These are phyloP conservation scores for Astragalus membranaceus DNA, from an alignment of 306 rosid genomes.

Conservation along the genomic window DNA sequence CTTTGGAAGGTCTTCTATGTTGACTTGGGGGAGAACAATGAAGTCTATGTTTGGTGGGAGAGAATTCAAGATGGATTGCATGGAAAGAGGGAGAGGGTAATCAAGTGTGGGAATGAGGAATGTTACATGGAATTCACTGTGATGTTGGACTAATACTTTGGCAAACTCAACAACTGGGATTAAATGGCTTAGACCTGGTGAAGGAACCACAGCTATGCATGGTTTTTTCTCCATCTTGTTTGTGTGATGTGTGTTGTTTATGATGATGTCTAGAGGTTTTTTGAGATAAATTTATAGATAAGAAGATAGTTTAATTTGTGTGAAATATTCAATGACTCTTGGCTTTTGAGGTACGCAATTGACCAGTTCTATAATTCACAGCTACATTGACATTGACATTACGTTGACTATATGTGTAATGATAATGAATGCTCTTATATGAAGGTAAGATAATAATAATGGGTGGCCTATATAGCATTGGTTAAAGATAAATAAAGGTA, in stretches of 20 bases:
- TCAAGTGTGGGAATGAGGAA: slow-evolving; percentile 7
- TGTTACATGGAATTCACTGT: not conserved
- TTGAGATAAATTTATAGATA: not conserved
- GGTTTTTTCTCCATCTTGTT: not conserved
- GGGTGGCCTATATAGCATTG: too few relatives aligned
- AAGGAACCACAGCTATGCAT: slow-evolving; percentile 25
- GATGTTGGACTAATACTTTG: not conserved
- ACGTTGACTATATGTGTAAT: too few relatives aligned
- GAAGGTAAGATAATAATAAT: too few relatives aligned
- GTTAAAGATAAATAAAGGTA: too few relatives aligned
- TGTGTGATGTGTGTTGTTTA: too few relatives aligned
- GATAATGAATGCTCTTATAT: too few relatives aligned
- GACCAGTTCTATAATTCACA: too few relatives aligned
- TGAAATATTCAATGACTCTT: too few relatives aligned
- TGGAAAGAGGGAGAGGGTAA: not conserved
- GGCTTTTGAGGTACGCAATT: too few relatives aligned
- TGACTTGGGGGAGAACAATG: slow-evolving; percentile 19
- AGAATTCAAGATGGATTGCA: not conserved
- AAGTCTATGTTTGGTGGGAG: slow-evolving; percentile 16
- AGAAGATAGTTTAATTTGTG: not conserved
- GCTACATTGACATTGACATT: too few relatives aligned
- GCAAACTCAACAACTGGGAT: slow-evolving; percentile 24
- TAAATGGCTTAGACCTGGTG: slow-evolving; percentile 21
- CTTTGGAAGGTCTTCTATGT: not conserved
- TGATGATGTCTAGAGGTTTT: too few relatives aligned